These are phyloP conservation scores for Mortierella sp. DNA, from an alignment of 371 early-diverging fungal species.

Conservation along the genomic window DNA sequence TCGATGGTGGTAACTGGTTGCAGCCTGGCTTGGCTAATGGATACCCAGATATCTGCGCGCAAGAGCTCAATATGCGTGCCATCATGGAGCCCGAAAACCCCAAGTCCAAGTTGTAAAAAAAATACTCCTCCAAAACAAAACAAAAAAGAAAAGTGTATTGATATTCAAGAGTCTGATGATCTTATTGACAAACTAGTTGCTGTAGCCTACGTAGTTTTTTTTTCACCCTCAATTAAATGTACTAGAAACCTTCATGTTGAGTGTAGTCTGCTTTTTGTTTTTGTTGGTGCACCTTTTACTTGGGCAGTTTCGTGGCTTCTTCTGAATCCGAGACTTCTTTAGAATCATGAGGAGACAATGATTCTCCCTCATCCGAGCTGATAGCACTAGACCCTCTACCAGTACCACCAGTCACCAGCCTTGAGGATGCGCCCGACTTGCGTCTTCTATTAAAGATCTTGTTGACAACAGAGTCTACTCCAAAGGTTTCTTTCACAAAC, in stretches of 20 bases:
- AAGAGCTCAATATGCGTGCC: constrained; percentile 50
- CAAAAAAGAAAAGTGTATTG: not conserved
- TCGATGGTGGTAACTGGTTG: constrained; percentile 82
- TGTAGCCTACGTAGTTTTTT: not conserved
- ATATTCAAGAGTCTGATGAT: not conserved
- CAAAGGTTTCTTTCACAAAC: constrained; percentile 78
- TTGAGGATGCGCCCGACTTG: constrained; percentile 10
- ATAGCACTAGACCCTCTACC: constrained; percentile 12
- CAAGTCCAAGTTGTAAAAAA: constrained; percentile 47
- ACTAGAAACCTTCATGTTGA: not conserved
- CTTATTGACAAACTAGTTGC: too few relatives aligned
- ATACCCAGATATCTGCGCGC: constrained; percentile 50
- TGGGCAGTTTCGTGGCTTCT: too few relatives aligned
- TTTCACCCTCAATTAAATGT: not conserved
- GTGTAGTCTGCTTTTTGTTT: not conserved
- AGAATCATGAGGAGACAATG: constrained; percentile 35
- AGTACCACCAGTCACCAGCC: constrained; percentile 17
- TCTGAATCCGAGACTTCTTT: constrained; percentile 41
- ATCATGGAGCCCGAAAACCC: constrained; percentile 52
- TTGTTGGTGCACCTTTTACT: not conserved
- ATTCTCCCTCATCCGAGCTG: constrained; percentile 3
- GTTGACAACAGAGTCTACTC: constrained; percentile 69
- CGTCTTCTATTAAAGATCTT: constrained; percentile 52
- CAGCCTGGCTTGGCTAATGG: constrained; percentile 46
- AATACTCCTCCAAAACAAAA: too few relatives aligned